Evolutionary conservation across 2,329 filamentous ascomycete genomes (phyloP).

Genomic region (Fusarium veterinarium): DNA sequence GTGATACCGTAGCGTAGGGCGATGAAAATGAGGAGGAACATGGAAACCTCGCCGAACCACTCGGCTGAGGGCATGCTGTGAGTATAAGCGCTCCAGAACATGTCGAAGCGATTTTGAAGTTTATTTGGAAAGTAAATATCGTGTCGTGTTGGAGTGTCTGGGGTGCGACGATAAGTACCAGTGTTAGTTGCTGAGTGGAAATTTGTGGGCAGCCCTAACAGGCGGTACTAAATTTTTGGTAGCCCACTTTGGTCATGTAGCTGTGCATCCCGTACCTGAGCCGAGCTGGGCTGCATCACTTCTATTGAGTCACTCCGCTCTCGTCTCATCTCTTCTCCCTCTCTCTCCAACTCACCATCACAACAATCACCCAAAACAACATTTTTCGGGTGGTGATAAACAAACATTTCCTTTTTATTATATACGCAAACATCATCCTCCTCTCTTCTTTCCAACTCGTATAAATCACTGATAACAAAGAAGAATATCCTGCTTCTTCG

Average conservation of each 20-base stretch:
- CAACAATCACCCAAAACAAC: background rate
- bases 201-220: background rate
- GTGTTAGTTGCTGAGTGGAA: background rate
- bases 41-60: background rate
- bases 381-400: background rate
- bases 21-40: background rate
- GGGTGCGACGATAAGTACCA: background rate
- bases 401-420: background rate
- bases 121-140: background rate
- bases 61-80: background rate
- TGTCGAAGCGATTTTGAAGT: background rate
- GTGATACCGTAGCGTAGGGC: background rate
- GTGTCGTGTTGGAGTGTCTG: conserved; percentile 2
- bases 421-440: background rate
- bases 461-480: background rate
- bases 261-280: background rate
- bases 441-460: background rate
- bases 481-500: background rate
- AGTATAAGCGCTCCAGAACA: background rate
- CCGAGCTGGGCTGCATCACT: background rate
- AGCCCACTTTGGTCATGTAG: background rate
- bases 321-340: background rate
- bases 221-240: background rate
- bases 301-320: conserved; percentile 3
- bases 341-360: background rate